phyloP scores from a whole-genome alignment of 805 yeast species.

The Candida saitoana region DNA sequence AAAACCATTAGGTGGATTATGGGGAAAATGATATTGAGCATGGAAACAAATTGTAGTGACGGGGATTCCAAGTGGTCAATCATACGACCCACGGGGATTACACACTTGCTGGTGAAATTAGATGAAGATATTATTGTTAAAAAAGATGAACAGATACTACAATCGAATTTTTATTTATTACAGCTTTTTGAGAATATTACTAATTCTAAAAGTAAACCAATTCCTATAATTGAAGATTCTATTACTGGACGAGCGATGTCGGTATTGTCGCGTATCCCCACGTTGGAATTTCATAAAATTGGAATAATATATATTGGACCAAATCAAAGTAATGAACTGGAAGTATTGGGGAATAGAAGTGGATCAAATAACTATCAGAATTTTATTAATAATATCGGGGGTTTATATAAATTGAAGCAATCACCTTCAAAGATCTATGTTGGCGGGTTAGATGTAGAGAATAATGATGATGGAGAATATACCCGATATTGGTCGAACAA shows the following conservation, averaged over 20 bases:
- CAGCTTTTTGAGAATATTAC: slow-evolving; percentile 48
- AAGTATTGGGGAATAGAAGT: slow-evolving; percentile 56
- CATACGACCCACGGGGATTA: slow-evolving; percentile 66
- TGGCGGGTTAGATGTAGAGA: slow-evolving; percentile 76
- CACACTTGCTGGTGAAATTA: slow-evolving; percentile 42
- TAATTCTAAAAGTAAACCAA: slow-evolving; percentile 34
- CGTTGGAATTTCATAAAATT: slow-evolving; percentile 71
- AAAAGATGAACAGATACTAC: slow-evolving; percentile 1
- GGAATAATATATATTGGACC: slow-evolving; percentile 75
- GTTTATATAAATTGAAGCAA: slow-evolving; percentile 50
- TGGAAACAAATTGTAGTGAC: slow-evolving; percentile 47
- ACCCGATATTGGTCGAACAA: slow-evolving; percentile 72
- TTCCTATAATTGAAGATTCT: slow-evolving; percentile 49
- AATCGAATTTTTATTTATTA: slow-evolving; percentile 46
- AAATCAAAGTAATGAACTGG: slow-evolving; percentile 58
- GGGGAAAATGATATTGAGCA: slow-evolving; percentile 54
- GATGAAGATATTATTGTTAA: slow-evolving; percentile 21
- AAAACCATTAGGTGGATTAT: slow-evolving; percentile 50
- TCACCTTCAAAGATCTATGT: slow-evolving; percentile 46
- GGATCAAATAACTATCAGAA: slow-evolving; percentile 64
- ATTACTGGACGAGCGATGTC: slow-evolving; percentile 47
- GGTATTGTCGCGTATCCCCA: slow-evolving; percentile 70
- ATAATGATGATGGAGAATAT: slow-evolving; percentile 69
- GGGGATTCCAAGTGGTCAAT: slow-evolving; percentile 52
- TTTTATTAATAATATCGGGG: slow-evolving; percentile 59